phyloP scores from a whole-genome alignment of 345 rosid genomes.

The Anacardium occidentale region DNA sequence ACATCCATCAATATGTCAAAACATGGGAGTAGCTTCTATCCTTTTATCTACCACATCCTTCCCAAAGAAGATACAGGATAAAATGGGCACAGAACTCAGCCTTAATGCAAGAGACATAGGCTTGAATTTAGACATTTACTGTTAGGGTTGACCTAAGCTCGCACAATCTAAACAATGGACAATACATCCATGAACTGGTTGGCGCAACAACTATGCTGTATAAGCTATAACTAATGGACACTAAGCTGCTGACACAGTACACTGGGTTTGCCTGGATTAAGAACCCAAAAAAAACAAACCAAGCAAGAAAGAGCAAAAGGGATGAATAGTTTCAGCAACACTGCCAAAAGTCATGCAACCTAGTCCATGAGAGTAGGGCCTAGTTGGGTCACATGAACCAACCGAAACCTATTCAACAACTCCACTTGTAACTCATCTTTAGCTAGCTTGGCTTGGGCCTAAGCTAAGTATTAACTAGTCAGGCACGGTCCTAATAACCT shows the following conservation, averaged over 20 bases:
- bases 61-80: too few species aligned
- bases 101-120: too few species aligned
- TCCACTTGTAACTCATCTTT: background rate
- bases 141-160: too few species aligned
- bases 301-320: background rate
- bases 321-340: background rate
- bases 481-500: background rate
- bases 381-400: background rate
- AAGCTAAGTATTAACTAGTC: background rate
- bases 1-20: too few species aligned
- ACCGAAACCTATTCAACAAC: background rate
- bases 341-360: background rate
- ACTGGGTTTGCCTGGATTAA: background rate
- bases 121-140: too few species aligned
- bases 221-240: background rate
- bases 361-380: too few species aligned
- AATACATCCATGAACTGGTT: background rate
- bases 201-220: background rate
- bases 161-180: background rate
- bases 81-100: too few species aligned
- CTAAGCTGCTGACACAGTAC: background rate
- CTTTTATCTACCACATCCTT: too few species aligned
- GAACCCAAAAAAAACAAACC: background rate
- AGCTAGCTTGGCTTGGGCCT: background rate
- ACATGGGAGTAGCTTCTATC: too few species aligned